Evolutionary conservation across 2,329 filamentous ascomycete genomes (phyloP).

Genomic region (Alternaria sp.): DNA sequence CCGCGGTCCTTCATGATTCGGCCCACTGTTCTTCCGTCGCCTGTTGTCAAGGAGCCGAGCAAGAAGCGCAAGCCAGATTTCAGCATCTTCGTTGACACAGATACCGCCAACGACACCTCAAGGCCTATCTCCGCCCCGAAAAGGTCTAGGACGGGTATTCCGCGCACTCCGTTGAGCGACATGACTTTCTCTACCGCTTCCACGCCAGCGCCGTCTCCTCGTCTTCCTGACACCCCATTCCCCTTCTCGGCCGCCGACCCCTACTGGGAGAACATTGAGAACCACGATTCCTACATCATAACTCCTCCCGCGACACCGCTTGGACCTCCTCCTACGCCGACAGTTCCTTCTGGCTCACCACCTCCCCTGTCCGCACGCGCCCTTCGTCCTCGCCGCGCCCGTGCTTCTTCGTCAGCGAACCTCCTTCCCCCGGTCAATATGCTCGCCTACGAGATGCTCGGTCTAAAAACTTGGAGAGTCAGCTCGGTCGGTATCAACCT

Average conservation of each 20-base stretch:
- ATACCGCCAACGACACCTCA: background rate
- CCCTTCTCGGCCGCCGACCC: constrained; percentile 19
- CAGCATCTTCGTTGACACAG: constrained; percentile 24
- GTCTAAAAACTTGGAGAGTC: constrained; percentile 24
- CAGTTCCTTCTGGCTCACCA: constrained; percentile 5
- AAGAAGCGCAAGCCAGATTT: constrained; percentile 24
- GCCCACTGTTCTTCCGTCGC: background rate
- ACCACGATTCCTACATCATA: constrained; percentile 19
- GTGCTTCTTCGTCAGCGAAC: background rate
- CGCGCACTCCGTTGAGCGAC: constrained; percentile 18
- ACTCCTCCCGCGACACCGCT: background rate
- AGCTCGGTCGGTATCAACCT: constrained; percentile 21
- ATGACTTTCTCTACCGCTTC: constrained; percentile 19
- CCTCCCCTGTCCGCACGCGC: constrained; percentile 1
- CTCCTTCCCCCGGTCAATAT: constrained; percentile 20
- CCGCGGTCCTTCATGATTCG: background rate
- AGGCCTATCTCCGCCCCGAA: constrained; percentile 9
- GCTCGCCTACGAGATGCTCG: constrained; percentile 29
- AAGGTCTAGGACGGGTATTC: constrained; percentile 8
- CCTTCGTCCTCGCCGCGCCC: constrained; percentile 2
- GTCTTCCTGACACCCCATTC: constrained; percentile 20
- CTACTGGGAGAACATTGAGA: constrained; percentile 30
- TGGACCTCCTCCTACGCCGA: background rate
- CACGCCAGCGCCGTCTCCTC: constrained; percentile 18
- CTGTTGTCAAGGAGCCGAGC: constrained; percentile 1